Base-by-base conservation (phyloP, 768 basidiomycete genomes). In the Clitopilus hobsonii region DNA sequence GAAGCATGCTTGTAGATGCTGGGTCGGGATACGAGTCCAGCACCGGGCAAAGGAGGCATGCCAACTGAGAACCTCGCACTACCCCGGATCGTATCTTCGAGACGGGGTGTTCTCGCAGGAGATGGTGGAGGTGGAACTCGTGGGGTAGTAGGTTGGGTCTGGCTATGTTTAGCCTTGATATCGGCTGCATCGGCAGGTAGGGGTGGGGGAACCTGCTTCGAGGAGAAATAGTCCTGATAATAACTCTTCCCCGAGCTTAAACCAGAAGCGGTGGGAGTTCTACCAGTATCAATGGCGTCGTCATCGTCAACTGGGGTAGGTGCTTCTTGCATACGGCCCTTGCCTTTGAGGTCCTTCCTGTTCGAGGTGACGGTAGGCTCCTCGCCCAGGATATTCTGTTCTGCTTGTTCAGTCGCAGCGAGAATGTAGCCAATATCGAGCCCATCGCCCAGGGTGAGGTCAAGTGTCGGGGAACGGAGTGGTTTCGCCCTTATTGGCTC, bases 1-100 rank as follows among this genome's bases (percentile, higher is more conserved):
- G 87, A 88, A 0, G 79, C 78, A 32, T 76, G 79, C 52, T 80
- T 82, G 63, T 82, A 82, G 63, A 87, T 74, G 49, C 71, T 70
- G 5, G 83, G 80, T 20, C 70, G 66, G 2, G 41, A 45, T 5
- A 18, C 22, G 22, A 45, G 41, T 20, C 18, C 16, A 23, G 41
- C 18, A 23, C 41, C 41, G 22, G 41, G 41, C 22, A 45, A 20
- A 18, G 41, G 52, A 1, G 51, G 26, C 26, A 41, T 20, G 41
- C 16, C 41, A 23, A 45, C 41, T 20, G 32, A 5, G 54, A 41
- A 38, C 38, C 26, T 28, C 3, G 29, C 29, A 24, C 51, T 50
- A 26, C 26, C 20, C 23, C 28, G 32, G 49, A 56, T 48, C 25
- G 57, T 53, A 27, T 64, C 65, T 22, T 56, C 61, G 14, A 63